A percentile compares a stretch with the other conserved stretches of the same genome.
phyloP scores from a whole-genome alignment of 371 early-diverging fungal genomes.

The Entomophthora muscae region DNA sequence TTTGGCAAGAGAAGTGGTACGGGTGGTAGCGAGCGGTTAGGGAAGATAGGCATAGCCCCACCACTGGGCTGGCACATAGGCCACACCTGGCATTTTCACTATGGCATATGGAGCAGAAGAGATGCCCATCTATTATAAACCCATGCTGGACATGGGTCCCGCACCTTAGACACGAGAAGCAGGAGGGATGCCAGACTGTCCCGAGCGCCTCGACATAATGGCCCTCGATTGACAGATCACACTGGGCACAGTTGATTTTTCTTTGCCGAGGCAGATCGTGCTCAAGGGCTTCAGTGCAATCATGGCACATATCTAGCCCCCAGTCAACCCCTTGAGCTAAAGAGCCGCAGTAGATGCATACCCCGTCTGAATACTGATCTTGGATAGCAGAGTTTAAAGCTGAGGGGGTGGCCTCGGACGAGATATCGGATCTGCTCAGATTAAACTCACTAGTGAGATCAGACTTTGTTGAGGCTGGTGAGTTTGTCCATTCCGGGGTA shows the following conservation, averaged over 20 bases:
- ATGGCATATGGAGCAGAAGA: background rate
- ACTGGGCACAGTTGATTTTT: background rate
- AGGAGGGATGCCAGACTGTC: background rate
- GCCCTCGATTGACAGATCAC: background rate
- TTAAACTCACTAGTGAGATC: too few relatives aligned
- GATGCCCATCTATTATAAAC: background rate
- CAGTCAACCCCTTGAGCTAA: background rate
- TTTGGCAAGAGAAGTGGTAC: background rate
- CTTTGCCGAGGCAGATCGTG: background rate
- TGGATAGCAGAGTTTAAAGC: background rate
- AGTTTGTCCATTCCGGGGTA: background rate
- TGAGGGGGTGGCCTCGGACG: background rate
- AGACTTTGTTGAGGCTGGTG: background rate
- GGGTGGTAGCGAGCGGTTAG: background rate
- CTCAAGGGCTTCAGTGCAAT: background rate
- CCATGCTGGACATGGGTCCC: background rate
- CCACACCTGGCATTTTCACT: background rate
- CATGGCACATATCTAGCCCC: background rate
- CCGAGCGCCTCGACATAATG: background rate
- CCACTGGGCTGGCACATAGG: background rate
- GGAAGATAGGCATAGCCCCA: background rate
- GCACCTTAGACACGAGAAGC: background rate
- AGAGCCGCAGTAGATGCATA: background rate
- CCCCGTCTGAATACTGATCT: background rate
- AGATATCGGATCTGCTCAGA: background rate